Conservation (phyloP, 2,329 filamentous ascomycete genomes). For the Arthrobotrys megalospora region DNA sequence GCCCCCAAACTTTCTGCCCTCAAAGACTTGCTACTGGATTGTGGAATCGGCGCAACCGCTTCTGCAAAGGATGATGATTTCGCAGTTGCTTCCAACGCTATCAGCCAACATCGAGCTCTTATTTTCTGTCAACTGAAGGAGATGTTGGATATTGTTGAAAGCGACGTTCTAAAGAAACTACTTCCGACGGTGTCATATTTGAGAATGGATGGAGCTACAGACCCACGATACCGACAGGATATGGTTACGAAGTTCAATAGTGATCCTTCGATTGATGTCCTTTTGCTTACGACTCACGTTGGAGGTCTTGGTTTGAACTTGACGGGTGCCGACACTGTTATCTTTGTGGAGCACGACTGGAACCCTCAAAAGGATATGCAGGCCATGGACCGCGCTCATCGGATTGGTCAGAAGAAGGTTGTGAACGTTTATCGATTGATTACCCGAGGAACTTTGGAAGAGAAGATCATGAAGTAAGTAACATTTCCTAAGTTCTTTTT, state of each 20-base stretch:
- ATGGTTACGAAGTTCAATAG: constrained; percentile 99
- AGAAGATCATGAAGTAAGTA: constrained; percentile 89
- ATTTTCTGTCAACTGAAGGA: constrained; percentile 99
- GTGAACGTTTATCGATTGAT: constrained; percentile 98
- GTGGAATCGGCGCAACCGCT: constrained; percentile 88
- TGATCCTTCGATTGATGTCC: constrained; percentile 94
- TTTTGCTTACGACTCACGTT: constrained; percentile 94
- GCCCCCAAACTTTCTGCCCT: constrained; percentile 93
- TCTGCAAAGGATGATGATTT: constrained; percentile 71
- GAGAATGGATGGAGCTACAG: constrained; percentile 92
- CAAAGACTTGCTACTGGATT: constrained; percentile 95
- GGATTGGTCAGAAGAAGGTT: constrained; percentile 99
- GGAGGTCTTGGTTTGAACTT: constrained; percentile 94
- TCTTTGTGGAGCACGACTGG: constrained; percentile 99
- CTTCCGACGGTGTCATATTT: constrained; percentile 94
- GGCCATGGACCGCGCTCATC: constrained; percentile 98
- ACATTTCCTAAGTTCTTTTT: neutral
- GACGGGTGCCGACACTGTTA: constrained; percentile 97
- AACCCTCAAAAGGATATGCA: constrained; percentile 99
- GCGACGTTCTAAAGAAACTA: constrained; percentile 88
- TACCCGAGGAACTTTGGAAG: constrained; percentile 93
- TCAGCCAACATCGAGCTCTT: constrained; percentile 94
- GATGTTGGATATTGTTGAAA: constrained; percentile 99
- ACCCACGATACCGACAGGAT: constrained; percentile 92
- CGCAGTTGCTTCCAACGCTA: constrained; percentile 79